Base-by-base conservation (phyloP, 768 basidiomycete genomes). In the Mycena kentingensis region DNA sequence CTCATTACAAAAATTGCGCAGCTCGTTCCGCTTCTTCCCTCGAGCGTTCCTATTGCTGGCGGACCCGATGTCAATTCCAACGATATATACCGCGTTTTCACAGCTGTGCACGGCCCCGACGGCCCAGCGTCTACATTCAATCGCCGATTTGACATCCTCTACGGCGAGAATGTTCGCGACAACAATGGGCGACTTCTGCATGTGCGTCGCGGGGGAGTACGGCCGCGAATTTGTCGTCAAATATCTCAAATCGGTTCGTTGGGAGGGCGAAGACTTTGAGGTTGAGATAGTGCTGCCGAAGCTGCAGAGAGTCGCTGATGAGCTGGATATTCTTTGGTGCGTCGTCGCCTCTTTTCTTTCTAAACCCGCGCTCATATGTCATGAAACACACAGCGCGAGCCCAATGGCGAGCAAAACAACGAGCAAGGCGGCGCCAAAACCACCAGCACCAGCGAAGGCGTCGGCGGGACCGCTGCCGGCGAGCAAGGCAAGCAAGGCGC, bases 121-220 rank as follows among this genome's bases (percentile, higher is more conserved):
- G 24, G 34, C 18, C 16, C 48, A 16, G 51, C 45, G 25, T 39
- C 51, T 4, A 55, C 48, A 3, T 59, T 61, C 51, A 59, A 55
- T 32, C 41, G 48, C 31, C 57, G 53, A 4, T 58, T 61, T 29
- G 60, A 61, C 28, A 36, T 43, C 35, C 46, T 59, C n/a, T 61
- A 55, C 26, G 54, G 53, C 6, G 46, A 61, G 37, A 58, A 61
- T 32, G 52, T 53, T 28, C 57, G 49, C 6, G 36, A 51, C 28
- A 18, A 27, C 15, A 18, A 51, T n/a, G 60, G 54, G 4, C 50
- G 38, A 8, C 39, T 55, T 21, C 25, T 44, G n/a, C 28, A 60
- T 38, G 38, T 56, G 27, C 51, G 42, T 8, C 54, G 51, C 27
- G 58, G 57, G n/a, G 8, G 38, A 46, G 10, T 6, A 16, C 16